Conservation (phyloP, 805 yeast genomes). For the Starmera dryadoides region DNA sequence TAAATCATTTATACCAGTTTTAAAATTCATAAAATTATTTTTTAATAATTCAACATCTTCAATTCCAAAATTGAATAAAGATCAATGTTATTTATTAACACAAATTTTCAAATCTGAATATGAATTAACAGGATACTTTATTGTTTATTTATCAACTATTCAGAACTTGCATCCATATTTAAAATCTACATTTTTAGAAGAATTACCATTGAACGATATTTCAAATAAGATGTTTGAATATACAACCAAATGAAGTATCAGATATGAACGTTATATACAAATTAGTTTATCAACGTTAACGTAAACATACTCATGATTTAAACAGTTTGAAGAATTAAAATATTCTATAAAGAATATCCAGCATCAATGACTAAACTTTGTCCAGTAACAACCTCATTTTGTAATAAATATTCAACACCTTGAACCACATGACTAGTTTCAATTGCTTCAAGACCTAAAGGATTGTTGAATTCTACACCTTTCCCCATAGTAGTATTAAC, state of each 20-base stretch:
- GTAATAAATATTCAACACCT: slow-evolving; percentile 15
- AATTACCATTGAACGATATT: not conserved
- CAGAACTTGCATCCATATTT: not conserved
- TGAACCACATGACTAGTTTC: slow-evolving; percentile 16
- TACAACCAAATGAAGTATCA: too few relatives aligned
- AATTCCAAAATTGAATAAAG: not conserved
- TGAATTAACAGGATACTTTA: not conserved
- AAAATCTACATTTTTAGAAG: not conserved
- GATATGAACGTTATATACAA: not conserved
- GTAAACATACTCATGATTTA: too few relatives aligned
- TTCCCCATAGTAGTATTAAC: slow-evolving; percentile 19
- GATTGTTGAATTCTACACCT: slow-evolving; percentile 9
- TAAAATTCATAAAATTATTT: slow-evolving; percentile 7
- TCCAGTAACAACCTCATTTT: slow-evolving; percentile 22
- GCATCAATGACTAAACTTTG: slow-evolving; percentile 23
- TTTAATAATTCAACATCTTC: not conserved
- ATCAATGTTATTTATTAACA: slow-evolving; percentile 1
- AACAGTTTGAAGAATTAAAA: too few relatives aligned
- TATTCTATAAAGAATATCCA: slow-evolving; percentile 11
- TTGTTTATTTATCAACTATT: not conserved
- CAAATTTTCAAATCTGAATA: slow-evolving; percentile 4
- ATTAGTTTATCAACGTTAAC: too few relatives aligned
- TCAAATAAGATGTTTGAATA: not conserved
- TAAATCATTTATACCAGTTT: slow-evolving; percentile 9
- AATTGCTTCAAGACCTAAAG: slow-evolving; percentile 10